Conservation (phyloP, 2,329 filamentous ascomycete species). For the Myriosclerotinia duriaeana region DNA sequence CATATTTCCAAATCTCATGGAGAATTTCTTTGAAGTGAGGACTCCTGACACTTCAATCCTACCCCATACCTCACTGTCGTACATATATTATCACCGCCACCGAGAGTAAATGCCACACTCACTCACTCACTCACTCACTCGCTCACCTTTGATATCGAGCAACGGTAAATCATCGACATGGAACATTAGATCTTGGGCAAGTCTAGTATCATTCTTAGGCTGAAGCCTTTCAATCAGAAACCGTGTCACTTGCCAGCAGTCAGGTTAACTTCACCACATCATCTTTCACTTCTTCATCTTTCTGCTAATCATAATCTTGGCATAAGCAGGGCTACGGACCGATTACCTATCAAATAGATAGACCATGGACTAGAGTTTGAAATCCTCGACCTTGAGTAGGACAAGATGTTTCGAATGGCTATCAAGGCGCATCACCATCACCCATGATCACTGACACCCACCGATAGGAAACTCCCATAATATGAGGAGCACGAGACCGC, state of each 20-base stretch:
- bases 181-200: constrained; percentile 4
- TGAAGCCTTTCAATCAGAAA: background rate
- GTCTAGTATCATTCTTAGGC: background rate
- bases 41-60: constrained; percentile 15
- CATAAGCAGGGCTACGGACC: constrained; percentile 8
- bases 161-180: background rate
- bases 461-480: background rate
- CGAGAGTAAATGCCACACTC: background rate
- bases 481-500: background rate
- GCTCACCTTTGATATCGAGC: background rate
- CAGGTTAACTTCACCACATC: constrained; percentile 9
- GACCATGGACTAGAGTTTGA: background rate
- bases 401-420: background rate
- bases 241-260: constrained; percentile 18
- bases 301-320: background rate
- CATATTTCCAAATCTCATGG: background rate
- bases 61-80: background rate
- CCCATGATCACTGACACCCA: constrained; percentile 3
- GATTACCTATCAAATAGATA: constrained; percentile 11
- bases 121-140: background rate
- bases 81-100: background rate
- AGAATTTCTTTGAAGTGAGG: background rate
- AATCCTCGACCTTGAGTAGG: background rate
- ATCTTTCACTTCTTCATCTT: background rate
- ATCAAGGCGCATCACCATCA: background rate